phyloP scores from a whole-genome alignment of 2,329 filamentous ascomycete species.

The Pyrenophora seminiperda region DNA sequence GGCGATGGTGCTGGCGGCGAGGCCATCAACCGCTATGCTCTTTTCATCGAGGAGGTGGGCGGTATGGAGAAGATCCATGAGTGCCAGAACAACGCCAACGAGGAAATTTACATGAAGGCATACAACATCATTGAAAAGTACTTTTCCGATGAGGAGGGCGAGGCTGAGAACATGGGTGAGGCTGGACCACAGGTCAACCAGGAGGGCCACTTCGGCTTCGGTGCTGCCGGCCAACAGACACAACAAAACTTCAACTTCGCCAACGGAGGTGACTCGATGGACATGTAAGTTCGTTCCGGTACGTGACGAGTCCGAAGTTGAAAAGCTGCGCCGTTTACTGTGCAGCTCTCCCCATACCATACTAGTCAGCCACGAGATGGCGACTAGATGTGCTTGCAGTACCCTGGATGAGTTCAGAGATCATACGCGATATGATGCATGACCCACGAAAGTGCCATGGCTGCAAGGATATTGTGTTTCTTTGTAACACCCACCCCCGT shows the following conservation, averaged over 20 bases:
- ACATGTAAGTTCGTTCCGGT: constrained; percentile 62
- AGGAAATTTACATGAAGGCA: constrained; percentile 99
- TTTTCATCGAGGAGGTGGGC: constrained; percentile 98
- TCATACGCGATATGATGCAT: constrained; percentile 35
- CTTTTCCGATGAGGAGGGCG: constrained; percentile 97
- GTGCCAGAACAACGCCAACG: constrained; percentile 99
- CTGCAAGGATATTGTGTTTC: constrained; percentile 22
- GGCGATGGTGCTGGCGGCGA: constrained; percentile 64
- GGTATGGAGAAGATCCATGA: constrained; percentile 99
- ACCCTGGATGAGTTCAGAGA: constrained; percentile 21
- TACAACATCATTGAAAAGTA: constrained; percentile 99
- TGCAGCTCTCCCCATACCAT: constrained; percentile 10
- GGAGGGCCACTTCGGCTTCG: constrained; percentile 80
- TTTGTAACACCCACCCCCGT: constrained; percentile 32
- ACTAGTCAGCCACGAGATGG: constrained; percentile 13
- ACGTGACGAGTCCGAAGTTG: constrained; percentile 13
- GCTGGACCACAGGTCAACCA: constrained; percentile 73
- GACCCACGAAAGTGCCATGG: constrained; percentile 29
- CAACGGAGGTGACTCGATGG: constrained; percentile 74
- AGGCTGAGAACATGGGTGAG: constrained; percentile 75
- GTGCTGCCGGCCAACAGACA: constrained; percentile 63
- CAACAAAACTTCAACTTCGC: constrained; percentile 94
- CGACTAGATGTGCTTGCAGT: constrained; percentile 16
- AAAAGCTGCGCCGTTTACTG: constrained; percentile 8
- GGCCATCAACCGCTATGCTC: constrained; percentile 89